Percentiles rank a stretch among this genome's conserved stretches.
Evolutionary conservation across 768 basidiomycete species (phyloP).

Genomic region (Lactarius trivialis): DNA sequence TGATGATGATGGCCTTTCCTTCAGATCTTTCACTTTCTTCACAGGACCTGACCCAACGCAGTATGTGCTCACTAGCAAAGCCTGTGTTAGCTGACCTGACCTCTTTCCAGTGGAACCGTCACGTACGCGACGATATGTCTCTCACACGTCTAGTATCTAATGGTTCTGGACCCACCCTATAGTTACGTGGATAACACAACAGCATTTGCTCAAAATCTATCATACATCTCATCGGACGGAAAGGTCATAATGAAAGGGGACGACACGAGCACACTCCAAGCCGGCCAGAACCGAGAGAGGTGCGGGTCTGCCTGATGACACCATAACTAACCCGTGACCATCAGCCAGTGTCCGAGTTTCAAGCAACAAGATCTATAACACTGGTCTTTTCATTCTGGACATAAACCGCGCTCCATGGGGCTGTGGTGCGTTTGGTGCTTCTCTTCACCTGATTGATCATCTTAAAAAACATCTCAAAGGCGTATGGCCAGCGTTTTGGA

Average conservation of each 20-base stretch:
- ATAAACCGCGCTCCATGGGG: slow-evolving; percentile 82
- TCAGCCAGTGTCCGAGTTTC: slow-evolving; percentile 68
- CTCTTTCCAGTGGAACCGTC: slow-evolving; percentile 53
- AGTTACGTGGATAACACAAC: slow-evolving; percentile 56
- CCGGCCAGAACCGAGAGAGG: slow-evolving; percentile 59
- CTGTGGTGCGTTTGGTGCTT: slow-evolving; percentile 52
- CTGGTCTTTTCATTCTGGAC: slow-evolving; percentile 81
- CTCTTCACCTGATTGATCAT: not conserved
- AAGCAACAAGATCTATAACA: slow-evolving; percentile 54
- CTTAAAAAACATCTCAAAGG: slow-evolving; percentile 37
- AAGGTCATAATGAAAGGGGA: slow-evolving; percentile 75
- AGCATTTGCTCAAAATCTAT: slow-evolving; percentile 49
- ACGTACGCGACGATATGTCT: slow-evolving; percentile 40
- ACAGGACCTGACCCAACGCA: slow-evolving; percentile 15
- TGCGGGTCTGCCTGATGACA: slow-evolving; percentile 24
- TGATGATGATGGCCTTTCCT: not conserved
- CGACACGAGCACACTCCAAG: slow-evolving; percentile 47
- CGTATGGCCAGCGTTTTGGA: slow-evolving; percentile 85
- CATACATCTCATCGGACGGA: slow-evolving; percentile 49
- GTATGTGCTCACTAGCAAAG: slow-evolving; percentile 20
- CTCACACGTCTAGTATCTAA: not conserved
- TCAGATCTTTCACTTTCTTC: slow-evolving; percentile 16
- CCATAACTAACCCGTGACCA: not conserved
- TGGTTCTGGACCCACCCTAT: slow-evolving; percentile 9
- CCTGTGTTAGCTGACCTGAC: slow-evolving; percentile 5